These are phyloP conservation scores for Didymosphaeria variabile DNA, from an alignment of 2,329 filamentous ascomycete species.

Conservation along the genomic window DNA sequence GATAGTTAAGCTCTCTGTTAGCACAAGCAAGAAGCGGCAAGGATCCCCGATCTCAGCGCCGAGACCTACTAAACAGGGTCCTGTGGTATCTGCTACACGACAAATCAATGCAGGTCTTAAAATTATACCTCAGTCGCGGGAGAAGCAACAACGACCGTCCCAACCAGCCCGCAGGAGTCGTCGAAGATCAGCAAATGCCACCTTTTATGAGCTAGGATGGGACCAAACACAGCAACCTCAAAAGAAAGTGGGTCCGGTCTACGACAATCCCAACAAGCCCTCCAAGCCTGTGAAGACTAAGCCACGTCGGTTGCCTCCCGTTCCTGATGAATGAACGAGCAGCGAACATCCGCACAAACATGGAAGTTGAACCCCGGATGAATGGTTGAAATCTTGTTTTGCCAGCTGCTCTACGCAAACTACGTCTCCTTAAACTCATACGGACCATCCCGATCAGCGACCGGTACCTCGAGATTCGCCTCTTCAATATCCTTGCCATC, in stretches of 20 bases:
- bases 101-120: neutral
- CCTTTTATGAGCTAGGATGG: conserved; percentile 10
- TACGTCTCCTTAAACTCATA: conserved; percentile 74
- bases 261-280: neutral
- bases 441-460: conserved; percentile 79
- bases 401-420: conserved; percentile 1
- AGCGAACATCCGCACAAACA: neutral
- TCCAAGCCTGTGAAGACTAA: conserved; percentile 1
- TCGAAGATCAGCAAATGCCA: conserved; percentile 7
- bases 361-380: neutral
- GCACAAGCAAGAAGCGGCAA: neutral
- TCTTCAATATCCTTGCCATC: conserved; percentile 84
- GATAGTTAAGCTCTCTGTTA: neutral
- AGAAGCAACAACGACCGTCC: neutral
- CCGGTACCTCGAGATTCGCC: conserved; percentile 81
- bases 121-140: neutral
- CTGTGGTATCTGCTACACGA: neutral
- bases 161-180: conserved; percentile 11
- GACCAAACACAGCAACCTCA: conserved; percentile 10
- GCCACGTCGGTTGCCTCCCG: conserved; percentile 14
- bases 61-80: neutral
- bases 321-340: conserved; percentile 7
- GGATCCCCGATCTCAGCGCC: neutral
- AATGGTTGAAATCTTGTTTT: neutral
- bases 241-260: conserved; percentile 1